phyloP scores from a whole-genome alignment of 352 stramenopile genomes.

The Pythium brachiatum region DNA sequence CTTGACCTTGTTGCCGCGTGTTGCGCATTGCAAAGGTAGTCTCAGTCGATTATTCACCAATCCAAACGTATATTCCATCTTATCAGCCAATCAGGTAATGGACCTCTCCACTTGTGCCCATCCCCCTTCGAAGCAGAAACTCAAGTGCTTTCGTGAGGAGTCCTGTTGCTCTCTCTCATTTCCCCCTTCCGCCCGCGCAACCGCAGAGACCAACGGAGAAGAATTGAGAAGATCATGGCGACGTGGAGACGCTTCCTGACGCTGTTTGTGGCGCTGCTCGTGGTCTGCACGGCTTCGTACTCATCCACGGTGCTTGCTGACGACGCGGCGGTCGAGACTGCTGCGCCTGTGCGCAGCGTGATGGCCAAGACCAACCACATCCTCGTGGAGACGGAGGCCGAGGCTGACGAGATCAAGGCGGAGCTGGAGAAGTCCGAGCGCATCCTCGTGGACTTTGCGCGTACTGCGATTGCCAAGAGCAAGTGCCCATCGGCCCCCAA shows the following conservation, averaged over 20 bases:
- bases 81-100: constrained; percentile 14
- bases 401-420: constrained; percentile 27
- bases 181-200: background rate
- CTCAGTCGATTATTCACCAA: constrained; percentile 3
- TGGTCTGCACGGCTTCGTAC: constrained; percentile 16
- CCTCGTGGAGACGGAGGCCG: constrained; percentile 31
- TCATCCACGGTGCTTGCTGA: constrained; percentile 4
- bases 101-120: background rate
- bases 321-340: background rate
- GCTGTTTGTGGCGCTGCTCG: constrained; percentile 22
- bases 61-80: background rate
- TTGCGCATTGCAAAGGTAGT: constrained; percentile 2
- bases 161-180: background rate
- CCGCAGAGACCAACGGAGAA: background rate
- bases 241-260: constrained; percentile 14
- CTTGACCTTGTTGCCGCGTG: background rate
- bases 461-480: constrained; percentile 30
- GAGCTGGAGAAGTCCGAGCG: constrained; percentile 21
- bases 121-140: constrained; percentile 15
- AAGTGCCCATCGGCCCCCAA: constrained; percentile 32
- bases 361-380: constrained; percentile 37
- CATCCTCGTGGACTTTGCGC: constrained; percentile 26
- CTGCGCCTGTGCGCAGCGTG: background rate
- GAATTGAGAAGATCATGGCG: constrained; percentile 8
- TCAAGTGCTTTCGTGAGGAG: background rate